Conservation (phyloP, 148 eudicot genomes). For the Rhododendron simsii region DNA sequence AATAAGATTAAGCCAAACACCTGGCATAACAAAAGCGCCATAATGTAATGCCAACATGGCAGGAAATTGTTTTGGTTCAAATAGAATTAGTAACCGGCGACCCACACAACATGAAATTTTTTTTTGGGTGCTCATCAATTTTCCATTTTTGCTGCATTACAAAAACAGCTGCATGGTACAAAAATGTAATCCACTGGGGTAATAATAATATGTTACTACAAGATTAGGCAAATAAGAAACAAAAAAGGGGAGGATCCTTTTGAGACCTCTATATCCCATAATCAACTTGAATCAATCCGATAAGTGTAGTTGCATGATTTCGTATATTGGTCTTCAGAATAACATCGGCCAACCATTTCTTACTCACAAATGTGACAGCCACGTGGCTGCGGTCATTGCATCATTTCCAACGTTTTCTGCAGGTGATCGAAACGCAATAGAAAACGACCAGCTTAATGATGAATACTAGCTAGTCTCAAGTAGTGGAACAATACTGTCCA, state of each 20-base stretch:
- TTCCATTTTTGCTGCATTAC: neutral
- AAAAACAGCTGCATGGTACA: neutral
- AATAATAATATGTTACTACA: neutral
- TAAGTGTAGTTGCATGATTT: neutral
- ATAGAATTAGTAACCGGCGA: too few species aligned
- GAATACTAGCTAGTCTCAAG: neutral
- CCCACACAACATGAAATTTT: too few species aligned
- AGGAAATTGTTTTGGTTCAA: too few species aligned
- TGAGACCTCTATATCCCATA: neutral
- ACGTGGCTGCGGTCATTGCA: neutral
- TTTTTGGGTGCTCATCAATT: neutral
- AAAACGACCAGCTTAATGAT: neutral
- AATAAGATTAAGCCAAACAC: too few species aligned
- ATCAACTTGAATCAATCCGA: neutral
- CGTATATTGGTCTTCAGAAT: neutral
- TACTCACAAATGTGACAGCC: neutral
- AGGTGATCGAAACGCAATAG: neutral
- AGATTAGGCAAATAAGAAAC: neutral
- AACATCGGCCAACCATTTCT: neutral
- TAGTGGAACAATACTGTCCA: neutral
- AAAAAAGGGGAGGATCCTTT: neutral
- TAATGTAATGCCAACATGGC: too few species aligned
- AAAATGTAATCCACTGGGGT: neutral
- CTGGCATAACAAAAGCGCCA: too few species aligned
- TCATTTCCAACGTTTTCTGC: neutral